Base-by-base conservation (phyloP, 2,329 filamentous ascomycete species). In the Epichloe typhina region DNA sequence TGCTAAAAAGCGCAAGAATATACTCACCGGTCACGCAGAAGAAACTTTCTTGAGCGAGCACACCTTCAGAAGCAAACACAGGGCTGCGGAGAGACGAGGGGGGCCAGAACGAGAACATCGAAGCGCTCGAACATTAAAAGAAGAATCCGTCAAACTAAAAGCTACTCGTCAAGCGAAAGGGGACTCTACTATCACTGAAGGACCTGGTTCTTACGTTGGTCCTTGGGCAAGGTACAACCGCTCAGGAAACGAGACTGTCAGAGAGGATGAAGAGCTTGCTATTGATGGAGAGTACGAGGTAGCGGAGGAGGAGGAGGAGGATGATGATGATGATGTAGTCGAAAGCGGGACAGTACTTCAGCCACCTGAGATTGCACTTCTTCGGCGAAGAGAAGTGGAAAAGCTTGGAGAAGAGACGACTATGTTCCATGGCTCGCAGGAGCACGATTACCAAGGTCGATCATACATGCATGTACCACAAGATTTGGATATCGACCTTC, bases 401-500 rank as follows among this genome's bases (percentile, higher is more conserved):
- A 73, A 75, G 56, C 57, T 75, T 60, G 82, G 82, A 53, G 79
- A 79, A 26, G 93, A 98, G 71, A 93, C 84, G 49, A 89, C 84
- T 42, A 83, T 82, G 43, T 98, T 97, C 69, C 86, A 95, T 62
- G 93, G 90, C 55, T 77, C 77, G 40, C 75, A 86, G 62, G 74
- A 93, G 68, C 84, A 83, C 72, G 93, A 98, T 66, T 98, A 98
- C 71, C 86, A 94, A 65, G 93, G 93, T 46, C 77, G 93, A 57
- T 95, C 91, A 36, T 98, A 95, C 66, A 96, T 98, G 91, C 93
- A 98, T 68, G 77, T 97, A 44, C 93, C 93, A 3, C 89, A 88
- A 65, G 90, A 95, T 64, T 71, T 95, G 68, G 87, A 88, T 62
- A 74, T 95, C 64, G 86, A 95, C 64, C 73, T 98, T 59, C 79